A percentile compares a stretch with the other conserved stretches of the same genome.
Conservation (phyloP, 2,329 filamentous ascomycete genomes). For the Diaporthe longicolla region DNA sequence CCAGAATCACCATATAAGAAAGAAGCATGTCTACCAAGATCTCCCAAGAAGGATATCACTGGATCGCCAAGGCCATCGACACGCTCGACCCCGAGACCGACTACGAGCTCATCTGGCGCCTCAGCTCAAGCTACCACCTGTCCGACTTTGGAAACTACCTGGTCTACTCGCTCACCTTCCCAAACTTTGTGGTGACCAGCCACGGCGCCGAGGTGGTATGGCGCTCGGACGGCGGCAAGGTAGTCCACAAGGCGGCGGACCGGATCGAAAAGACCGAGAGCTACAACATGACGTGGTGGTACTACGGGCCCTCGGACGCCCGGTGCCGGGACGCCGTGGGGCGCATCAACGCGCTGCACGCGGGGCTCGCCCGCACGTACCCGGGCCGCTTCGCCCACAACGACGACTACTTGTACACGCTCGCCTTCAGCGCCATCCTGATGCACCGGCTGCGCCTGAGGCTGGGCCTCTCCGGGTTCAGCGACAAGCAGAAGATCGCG, state of each 20-base stretch:
- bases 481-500: conserved; percentile 5
- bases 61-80: conserved; percentile 24
- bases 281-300: conserved; percentile 27
- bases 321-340: conserved; percentile 6
- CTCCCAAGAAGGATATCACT: conserved; percentile 19
- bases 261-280: conserved; percentile 14
- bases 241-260: conserved; percentile 16
- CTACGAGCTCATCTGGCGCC: conserved; percentile 18
- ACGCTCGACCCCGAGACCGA: conserved; percentile 14
- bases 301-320: background rate
- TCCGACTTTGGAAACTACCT: conserved; percentile 16
- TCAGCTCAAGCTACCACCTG: conserved; percentile 11
- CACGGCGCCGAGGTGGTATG: conserved; percentile 12
- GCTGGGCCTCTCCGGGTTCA: background rate
- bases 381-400: conserved; percentile 5
- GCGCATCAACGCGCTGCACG: conserved; percentile 23
- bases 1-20: background rate
- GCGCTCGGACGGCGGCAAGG: conserved; percentile 21
- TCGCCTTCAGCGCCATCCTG: conserved; percentile 13
- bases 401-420: conserved; percentile 8
- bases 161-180: conserved; percentile 6
- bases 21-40: background rate
- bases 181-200: conserved; percentile 3
- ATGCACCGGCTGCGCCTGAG: conserved; percentile 26
- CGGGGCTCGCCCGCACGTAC: background rate